Percentiles rank a stretch among this genome's conserved stretches.
phyloP scores from a whole-genome alignment of 148 eudicot species.

The Diospyros lotus region DNA sequence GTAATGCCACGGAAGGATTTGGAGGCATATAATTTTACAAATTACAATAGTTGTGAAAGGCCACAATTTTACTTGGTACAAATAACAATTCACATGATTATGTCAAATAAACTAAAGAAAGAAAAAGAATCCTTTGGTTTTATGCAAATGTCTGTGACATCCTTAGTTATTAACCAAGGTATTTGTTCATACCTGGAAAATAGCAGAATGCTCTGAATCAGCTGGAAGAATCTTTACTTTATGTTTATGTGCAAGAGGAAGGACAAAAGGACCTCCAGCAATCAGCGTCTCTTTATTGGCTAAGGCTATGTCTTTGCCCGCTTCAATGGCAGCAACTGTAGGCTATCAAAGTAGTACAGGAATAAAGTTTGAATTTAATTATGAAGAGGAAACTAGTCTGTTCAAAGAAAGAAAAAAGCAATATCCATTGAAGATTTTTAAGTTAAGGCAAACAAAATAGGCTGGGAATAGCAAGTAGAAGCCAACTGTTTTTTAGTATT shows the following conservation, averaged over 20 bases:
- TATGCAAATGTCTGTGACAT: too few species aligned
- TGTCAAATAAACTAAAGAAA: too few species aligned
- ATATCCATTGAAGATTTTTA: not conserved
- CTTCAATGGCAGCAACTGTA: constrained; percentile 97
- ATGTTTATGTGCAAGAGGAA: constrained; percentile 95
- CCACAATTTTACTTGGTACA: not conserved
- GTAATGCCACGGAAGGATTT: constrained; percentile 8
- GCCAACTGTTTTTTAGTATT: not conserved
- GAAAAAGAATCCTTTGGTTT: too few species aligned
- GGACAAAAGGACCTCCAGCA: constrained; percentile 99
- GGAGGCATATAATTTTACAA: not conserved
- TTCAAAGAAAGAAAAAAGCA: not conserved
- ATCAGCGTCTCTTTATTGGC: constrained; percentile 98
- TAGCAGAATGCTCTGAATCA: constrained; percentile 99
- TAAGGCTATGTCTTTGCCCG: constrained; percentile 93
- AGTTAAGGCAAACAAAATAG: constrained; percentile 3
- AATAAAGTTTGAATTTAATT: not conserved
- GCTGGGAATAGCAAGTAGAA: not conserved
- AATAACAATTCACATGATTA: too few species aligned
- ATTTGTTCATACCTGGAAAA: constrained; percentile 69
- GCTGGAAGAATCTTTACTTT: constrained; percentile 99
- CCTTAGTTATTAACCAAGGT: not conserved
- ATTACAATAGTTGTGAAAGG: not conserved
- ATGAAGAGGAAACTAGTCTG: not conserved
- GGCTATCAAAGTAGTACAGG: constrained; percentile 46